phyloP scores from a whole-genome alignment of 805 yeast genomes.

The Scheffersomyces spartinae region DNA sequence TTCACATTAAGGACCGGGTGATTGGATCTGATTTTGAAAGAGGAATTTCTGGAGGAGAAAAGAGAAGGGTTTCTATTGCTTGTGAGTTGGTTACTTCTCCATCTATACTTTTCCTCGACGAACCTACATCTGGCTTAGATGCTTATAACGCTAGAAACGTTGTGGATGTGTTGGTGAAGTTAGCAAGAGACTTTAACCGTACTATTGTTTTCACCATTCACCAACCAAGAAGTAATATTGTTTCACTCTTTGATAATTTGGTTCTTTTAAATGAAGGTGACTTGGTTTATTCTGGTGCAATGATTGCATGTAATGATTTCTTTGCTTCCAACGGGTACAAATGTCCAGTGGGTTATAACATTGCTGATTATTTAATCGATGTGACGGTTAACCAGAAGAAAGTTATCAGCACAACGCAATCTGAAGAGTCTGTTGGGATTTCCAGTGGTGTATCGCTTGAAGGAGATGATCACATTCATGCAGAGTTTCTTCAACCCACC shows the following conservation, averaged over 20 bases:
- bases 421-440: constrained; percentile 8
- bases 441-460: no score
- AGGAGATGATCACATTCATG: constrained; percentile 16
- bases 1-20: constrained; percentile 69
- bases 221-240: constrained; percentile 95
- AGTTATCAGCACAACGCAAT: constrained; percentile 9
- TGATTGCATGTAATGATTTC: constrained; percentile 61
- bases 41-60: constrained; percentile 92
- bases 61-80: constrained; percentile 85
- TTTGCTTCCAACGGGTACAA: constrained; percentile 63
- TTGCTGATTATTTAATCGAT: constrained; percentile 90
- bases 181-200: constrained; percentile 72
- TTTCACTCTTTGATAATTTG: constrained; percentile 77
- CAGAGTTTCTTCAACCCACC: constrained; percentile 12
- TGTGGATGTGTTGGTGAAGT: constrained; percentile 67
- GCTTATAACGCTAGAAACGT: constrained; percentile 90
- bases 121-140: constrained; percentile 93
- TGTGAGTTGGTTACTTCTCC: constrained; percentile 90
- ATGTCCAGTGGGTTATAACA: constrained; percentile 84
- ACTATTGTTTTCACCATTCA: constrained; percentile 91
- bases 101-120: constrained; percentile 71
- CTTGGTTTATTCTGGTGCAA: constrained; percentile 80
- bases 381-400: constrained; percentile 59
- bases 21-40: constrained; percentile 84
- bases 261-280: constrained; percentile 76